Percentiles rank a stretch among this genome's conserved stretches.
phyloP scores from a whole-genome alignment of 1,139 yeast species.

The Geotrichum reessii region DNA sequence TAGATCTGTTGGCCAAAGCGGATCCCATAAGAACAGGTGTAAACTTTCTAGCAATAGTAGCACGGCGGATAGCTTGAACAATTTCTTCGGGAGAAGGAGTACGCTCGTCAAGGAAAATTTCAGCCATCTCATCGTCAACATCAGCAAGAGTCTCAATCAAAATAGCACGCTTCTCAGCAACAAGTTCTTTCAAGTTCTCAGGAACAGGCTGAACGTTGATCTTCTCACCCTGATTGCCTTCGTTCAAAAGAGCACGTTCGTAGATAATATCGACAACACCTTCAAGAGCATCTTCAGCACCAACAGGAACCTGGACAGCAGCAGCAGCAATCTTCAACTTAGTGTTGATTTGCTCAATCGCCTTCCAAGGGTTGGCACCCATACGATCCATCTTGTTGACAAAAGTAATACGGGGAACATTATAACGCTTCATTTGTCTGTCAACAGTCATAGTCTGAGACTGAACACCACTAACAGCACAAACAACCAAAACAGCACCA shows the following conservation, averaged over 20 bases:
- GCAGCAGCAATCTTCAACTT: constrained; percentile 94
- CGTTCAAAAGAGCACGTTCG: constrained; percentile 80
- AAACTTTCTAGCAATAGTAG: constrained; percentile 94
- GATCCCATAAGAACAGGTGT: constrained; percentile 99
- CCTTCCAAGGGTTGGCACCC: constrained; percentile 97
- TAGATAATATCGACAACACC: constrained; percentile 92
- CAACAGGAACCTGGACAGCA: constrained; percentile 96
- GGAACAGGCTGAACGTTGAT: constrained; percentile 64
- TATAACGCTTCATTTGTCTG: constrained; percentile 97
- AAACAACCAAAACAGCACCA: constrained; percentile 96
- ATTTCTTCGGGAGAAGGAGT: constrained; percentile 82
- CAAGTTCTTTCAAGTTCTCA: constrained; percentile 63
- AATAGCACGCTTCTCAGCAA: constrained; percentile 74
- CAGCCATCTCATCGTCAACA: constrained; percentile 96
- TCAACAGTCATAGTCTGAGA: constrained; percentile 98
- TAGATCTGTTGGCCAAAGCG: constrained; percentile 91
- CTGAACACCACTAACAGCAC: constrained; percentile 98
- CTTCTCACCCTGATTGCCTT: constrained; percentile 86
- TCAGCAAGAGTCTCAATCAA: constrained; percentile 94
- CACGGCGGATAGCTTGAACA: constrained; percentile 81
- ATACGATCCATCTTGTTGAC: constrained; percentile 98
- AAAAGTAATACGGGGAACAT: constrained; percentile 93
- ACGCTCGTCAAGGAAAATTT: constrained; percentile 80
- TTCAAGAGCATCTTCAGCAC: constrained; percentile 73
- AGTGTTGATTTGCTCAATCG: constrained; percentile 80